Base-by-base conservation (phyloP, 441 rosid genomes). In the Syzygium malaccense region DNA sequence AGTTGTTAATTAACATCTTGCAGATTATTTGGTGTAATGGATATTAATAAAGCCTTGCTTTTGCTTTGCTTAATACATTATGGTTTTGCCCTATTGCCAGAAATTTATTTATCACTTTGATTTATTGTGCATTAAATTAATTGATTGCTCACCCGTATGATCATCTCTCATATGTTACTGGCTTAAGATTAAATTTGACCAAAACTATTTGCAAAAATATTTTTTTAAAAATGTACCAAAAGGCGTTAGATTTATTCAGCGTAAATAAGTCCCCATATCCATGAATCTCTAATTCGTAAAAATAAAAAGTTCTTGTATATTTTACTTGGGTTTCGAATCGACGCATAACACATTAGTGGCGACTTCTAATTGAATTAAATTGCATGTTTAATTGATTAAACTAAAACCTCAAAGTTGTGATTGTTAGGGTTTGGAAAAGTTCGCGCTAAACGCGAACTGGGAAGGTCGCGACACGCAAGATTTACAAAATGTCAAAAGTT, bases 371-470 rank as follows among this genome's bases (percentile, higher is more conserved):
- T 68, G 26, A 19, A 37, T 33, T 19, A 33, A 68, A 68, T 33
- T 33, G 71, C 15, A 62, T 7, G 26, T 19, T 33, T 33, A 68
- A 33, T 33, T 33, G 3, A 20, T 33, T 33, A 56, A 56, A 56
- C 9, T 32, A 18, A 68, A 68, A 6, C 14, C 8, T 12, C 26
- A 68, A 68, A 68, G 7, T 68, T 33, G 48, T 14, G 0, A 68
- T 18, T 33, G 14, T 7, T 18, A 68, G 10, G 41, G 4, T 5
- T 33, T 68, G 48, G 48, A 26, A 68, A 37, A 33, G 8, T 33
- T 0, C 45, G 5, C 4, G 0, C 25, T 5, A 68, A 10, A 33
- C 5, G 4, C 0, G 26, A 68, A 19, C 0, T 25, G 14, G 3
- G n/a, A 68, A 33, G 20, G 1, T 19, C 8, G 4, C 26, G 0